Percentiles rank a stretch among this genome's conserved stretches.
phyloP scores from a whole-genome alignment of 202 grass and related monocot species.

The Hordeum pubiflorum region DNA sequence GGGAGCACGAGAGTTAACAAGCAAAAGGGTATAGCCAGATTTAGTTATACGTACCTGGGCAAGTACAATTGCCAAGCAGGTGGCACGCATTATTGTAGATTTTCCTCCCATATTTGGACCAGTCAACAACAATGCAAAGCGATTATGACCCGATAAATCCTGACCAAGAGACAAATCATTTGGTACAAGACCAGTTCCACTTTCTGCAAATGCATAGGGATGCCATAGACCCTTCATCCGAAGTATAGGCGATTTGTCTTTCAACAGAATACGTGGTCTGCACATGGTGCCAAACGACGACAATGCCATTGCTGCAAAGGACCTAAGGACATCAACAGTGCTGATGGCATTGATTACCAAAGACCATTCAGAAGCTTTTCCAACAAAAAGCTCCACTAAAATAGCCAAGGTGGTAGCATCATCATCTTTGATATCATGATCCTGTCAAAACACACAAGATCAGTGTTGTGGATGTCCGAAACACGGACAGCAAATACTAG shows the following conservation, averaged over 20 bases:
- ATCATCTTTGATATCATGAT: constrained; percentile 47
- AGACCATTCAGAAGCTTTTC: constrained; percentile 71
- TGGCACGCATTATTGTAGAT: constrained; percentile 90
- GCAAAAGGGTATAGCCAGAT: constrained; percentile 4
- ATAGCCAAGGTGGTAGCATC: constrained; percentile 55
- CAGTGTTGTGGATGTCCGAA: constrained; percentile 1
- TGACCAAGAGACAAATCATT: constrained; percentile 76
- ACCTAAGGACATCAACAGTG: constrained; percentile 85
- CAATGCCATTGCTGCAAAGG: constrained; percentile 52
- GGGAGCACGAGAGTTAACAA: background rate
- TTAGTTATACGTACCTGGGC: constrained; percentile 54
- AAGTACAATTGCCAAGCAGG: constrained; percentile 72
- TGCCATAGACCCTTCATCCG: constrained; percentile 93
- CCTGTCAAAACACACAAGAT: constrained; percentile 41
- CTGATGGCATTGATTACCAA: constrained; percentile 58
- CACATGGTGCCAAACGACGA: constrained; percentile 55
- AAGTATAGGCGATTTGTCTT: constrained; percentile 46
- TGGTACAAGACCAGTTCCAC: constrained; percentile 60
- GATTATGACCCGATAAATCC: constrained; percentile 38
- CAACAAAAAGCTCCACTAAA: constrained; percentile 52
- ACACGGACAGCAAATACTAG: constrained; percentile 22
- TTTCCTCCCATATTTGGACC: constrained; percentile 98
- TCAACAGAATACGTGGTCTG: constrained; percentile 53
- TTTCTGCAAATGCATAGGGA: constrained; percentile 75
- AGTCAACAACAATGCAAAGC: constrained; percentile 76